Percentiles rank a stretch among this genome's conserved stretches.
These are phyloP conservation scores for Pelargonium citronellum DNA, from an alignment of 441 rosid genomes.

Conservation along the genomic window DNA sequence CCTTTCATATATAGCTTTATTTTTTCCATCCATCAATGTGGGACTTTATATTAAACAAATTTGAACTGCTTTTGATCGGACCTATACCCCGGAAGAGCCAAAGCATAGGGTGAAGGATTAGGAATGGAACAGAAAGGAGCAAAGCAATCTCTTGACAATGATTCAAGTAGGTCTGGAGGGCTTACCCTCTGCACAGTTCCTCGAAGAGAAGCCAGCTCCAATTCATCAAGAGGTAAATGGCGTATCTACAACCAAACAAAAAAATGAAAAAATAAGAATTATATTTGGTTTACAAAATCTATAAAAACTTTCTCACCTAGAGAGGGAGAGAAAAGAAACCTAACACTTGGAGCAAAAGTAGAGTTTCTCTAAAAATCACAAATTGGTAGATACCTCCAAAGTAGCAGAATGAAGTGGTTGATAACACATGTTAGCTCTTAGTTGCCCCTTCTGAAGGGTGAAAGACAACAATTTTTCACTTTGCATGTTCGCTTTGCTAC, in stretches of 20 bases:
- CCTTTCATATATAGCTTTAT: no score
- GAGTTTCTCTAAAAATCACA: conserved; percentile 14
- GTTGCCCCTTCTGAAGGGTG: conserved; percentile 88
- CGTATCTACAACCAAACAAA: conserved; percentile 54
- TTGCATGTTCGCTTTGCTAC: conserved; percentile 47
- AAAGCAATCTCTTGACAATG: neutral
- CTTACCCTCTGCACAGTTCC: conserved; percentile 87
- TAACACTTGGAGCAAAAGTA: conserved; percentile 1
- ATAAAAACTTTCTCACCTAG: conserved; percentile 5
- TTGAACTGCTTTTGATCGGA: neutral
- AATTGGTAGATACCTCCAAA: conserved; percentile 64
- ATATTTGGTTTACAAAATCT: conserved; percentile 12
- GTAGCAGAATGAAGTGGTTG: conserved; percentile 79
- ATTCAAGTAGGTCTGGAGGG: conserved; percentile 9
- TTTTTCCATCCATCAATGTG: no score
- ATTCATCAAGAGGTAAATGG: conserved; percentile 87
- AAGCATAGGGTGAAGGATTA: conserved; percentile 4
- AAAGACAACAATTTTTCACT: conserved; percentile 70
- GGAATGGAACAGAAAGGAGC: neutral
- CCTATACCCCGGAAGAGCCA: neutral
- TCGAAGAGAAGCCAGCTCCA: conserved; percentile 94
- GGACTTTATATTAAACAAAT: neutral
- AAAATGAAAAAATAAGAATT: conserved; percentile 13
- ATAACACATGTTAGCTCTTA: conserved; percentile 67
- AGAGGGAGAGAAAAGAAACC: neutral